These are phyloP conservation scores for Beta corolliflora DNA, from an alignment of 179 eudicot species.

Conservation along the genomic window DNA sequence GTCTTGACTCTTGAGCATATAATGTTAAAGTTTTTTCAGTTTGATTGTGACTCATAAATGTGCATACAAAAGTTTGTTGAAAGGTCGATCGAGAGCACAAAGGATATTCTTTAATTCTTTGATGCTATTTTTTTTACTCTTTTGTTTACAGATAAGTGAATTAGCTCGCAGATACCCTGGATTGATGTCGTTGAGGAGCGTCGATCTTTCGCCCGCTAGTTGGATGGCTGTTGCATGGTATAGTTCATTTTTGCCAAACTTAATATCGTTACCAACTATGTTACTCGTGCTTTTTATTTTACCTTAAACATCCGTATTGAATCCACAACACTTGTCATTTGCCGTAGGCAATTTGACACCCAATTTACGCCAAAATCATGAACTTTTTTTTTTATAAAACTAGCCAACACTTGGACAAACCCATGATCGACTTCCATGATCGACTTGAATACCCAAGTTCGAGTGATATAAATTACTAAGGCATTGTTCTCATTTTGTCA, in stretches of 20 bases:
- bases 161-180: slow-evolving; percentile 77
- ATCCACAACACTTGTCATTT: no score
- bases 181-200: slow-evolving; percentile 80
- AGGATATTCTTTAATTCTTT: slow-evolving; percentile 7
- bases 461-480: no score
- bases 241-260: not conserved
- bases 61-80: not conserved
- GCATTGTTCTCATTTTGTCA: no score
- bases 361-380: no score
- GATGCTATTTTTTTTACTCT: not conserved
- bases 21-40: not conserved
- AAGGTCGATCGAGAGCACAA: not conserved
- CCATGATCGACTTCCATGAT: no score
- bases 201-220: slow-evolving; percentile 98
- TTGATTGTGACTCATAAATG: slow-evolving; percentile 14
- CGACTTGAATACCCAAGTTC: no score
- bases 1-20: not conserved
- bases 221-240: slow-evolving; percentile 99
- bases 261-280: not conserved
- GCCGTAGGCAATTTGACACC: no score
- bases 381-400: no score
- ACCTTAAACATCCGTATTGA: no score
- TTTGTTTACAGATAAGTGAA: slow-evolving; percentile 29
- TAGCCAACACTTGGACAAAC: no score
- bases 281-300: no score